Evolutionary conservation across 345 rosid genomes (phyloP), one percentile per base, ranked within the genome.

Genomic region (Citrus mangshanensis): DNA sequence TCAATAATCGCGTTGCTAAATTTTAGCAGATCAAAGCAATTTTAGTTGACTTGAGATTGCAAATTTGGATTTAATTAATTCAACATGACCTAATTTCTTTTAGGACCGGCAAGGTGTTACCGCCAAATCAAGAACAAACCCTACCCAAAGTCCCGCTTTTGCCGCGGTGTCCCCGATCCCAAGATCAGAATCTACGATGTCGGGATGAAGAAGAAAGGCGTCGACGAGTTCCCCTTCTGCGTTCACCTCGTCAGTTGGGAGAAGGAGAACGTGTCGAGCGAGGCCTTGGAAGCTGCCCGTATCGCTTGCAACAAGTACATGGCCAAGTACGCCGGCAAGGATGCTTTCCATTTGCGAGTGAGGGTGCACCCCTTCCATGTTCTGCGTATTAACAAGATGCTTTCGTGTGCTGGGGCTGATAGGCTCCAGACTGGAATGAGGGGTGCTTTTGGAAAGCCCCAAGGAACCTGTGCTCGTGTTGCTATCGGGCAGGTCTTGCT

Each of bases 321-420:
- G 89, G 78, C 89, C 25, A 89, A 89, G 55, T 84, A 25, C 67
- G 88, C 89, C 28, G 91, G 91, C 63, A 87, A 89, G 82, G 91
- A 89, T 80, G 89, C 91, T 28, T 89, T 89, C 87, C 89, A 87
- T 79, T 78, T 89, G 85, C 85, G 91, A 63, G 89, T 87, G 24
- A 85, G 91, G 79, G 91, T 89, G 27, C 91, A 89, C 78, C 89
- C 88, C 30, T 89, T 86, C 85, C 91, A 87, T 82, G 91, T 89
- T 61, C 74, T 89, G 73, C 85, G 91, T 25, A 87, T 88, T 77
- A 88, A 88, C 82, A 85, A 88, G 85, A 88, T 88, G 91, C 91
- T 88, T 88, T 88, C 91, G 3, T 86, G 89, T 67, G 91, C 91
- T 34, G 91, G 91, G 61, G 89, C 91, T 77, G 88, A 88, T 82